Evolutionary conservation across 2,329 filamentous ascomycete genomes (phyloP), one percentile per base, ranked within the genome.

Genomic region (Tolypocladium pustulatum): DNA sequence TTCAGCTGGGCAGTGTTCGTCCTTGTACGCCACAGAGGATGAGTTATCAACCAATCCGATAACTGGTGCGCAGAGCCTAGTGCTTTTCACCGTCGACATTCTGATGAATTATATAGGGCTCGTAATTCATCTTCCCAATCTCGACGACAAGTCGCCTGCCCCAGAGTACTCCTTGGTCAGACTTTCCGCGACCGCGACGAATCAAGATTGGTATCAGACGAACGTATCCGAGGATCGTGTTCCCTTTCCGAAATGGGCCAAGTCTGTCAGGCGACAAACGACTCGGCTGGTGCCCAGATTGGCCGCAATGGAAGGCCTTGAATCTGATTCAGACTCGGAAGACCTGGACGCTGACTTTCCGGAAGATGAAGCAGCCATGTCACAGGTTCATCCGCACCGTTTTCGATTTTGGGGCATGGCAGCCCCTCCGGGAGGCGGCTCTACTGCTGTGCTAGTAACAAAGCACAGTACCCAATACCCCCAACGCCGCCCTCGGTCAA

Each of bases 401-500:
- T 76, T 78, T 55, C 76, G 80, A 10, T 73, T 84, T 46, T 83
- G 80, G 79, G 81, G 79, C 1, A 68, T 85, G 49, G 72, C 79
- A 1, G 64, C 72, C 2, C 82, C 80, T 2, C 80, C 81, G 0
- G 81, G 79, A 2, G 79, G 76, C 51, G 78, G 78, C 7, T 74
- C 74, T n/a, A 76, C 75, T 1, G 82, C 78, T 0, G 77, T 79
- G 7, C 73, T 85, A 32, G 73, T 76, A 8, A 78, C 77, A 6
- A 73, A 74, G 56, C 76, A 82, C 62, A 76, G 74, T 64, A 79
- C 78, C 0, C 71, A 79, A 60, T 75, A 77, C 49, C 74, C 78
- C 0, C 78, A 81, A 56, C 73, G 81, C 5, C 66, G 71, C 22
- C 69, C 69, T 25, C 62, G 68, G 15, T 73, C 68, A 57, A 72